A percentile compares a stretch with the other conserved stretches of the same genome.
phyloP scores from a whole-genome alignment of 495 filamentous ascomycete species.

The Melanomma pulvis-pyrius region DNA sequence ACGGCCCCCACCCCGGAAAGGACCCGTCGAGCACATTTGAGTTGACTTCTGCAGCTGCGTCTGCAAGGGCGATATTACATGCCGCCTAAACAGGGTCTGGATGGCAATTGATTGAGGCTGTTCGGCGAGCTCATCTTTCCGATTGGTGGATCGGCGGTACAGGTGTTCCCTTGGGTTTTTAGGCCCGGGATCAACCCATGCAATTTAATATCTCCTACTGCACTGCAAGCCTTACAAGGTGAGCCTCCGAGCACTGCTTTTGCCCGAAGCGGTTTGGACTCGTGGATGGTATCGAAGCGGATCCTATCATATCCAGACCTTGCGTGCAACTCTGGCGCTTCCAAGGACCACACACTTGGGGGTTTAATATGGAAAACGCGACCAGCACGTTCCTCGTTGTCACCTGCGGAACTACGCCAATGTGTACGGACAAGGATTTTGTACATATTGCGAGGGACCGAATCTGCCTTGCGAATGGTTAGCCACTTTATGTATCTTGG shows the following conservation, averaged over 20 bases:
- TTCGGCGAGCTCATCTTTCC: neutral
- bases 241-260: slow-evolving; percentile 1
- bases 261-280: neutral
- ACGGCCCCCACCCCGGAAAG: slow-evolving; percentile 2
- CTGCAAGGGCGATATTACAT: slow-evolving; percentile 1
- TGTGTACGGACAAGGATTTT: neutral
- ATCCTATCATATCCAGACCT: too few relatives aligned
- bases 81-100: neutral
- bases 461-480: neutral
- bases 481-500: neutral
- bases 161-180: neutral
- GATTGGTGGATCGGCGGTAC: neutral
- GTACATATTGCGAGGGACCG: slow-evolving; percentile 9
- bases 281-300: neutral
- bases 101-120: neutral
- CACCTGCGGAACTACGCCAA: neutral
- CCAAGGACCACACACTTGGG: neutral
- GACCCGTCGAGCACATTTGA: neutral
- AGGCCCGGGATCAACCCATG: neutral
- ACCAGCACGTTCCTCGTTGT: slow-evolving; percentile 1
- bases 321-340: slow-evolving; percentile 1
- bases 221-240: neutral
- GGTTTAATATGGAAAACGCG: slow-evolving; percentile 9
- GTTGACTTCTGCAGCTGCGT: neutral
- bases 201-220: neutral